Base-by-base conservation (phyloP, 345 rosid species). In the Corymbia maculata region DNA sequence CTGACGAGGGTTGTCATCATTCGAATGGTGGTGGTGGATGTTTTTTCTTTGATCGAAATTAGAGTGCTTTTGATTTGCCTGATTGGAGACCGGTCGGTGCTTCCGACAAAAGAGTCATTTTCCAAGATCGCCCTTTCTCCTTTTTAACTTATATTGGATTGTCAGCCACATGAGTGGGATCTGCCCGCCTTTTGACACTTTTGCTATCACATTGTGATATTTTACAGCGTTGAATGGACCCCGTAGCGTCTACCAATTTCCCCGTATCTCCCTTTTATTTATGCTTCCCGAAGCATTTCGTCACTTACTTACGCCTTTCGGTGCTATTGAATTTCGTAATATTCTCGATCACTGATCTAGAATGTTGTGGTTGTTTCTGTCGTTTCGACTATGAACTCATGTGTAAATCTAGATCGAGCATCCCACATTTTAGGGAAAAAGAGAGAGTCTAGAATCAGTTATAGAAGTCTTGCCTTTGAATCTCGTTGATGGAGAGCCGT, bases 1-100 rank as follows among this genome's bases (percentile, higher is more conserved):
- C 30, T n/a, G 8, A 9, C 2, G 32, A 8, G 3, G 1, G n/a
- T n/a, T 9, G 79, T 16, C 44, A 4, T 68, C 0, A 32, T 8
- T 4, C 6, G 1, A 32, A 24, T 16, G 45, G 45, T 5, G 47
- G 47, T 19, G 22, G 82, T 10, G 28, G 22, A 21, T 55, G 36
- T 26, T 8, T 75, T 36, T 9, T 75, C 82, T 75, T 75, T 21
- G 3, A 68, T 68, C 45, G 22, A 32, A 8, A 16, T 68, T 9
- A 15, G 32, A 32, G 7, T 70, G 7, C 82, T 9, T 36, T 32
- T 5, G 4, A 42, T 75, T 70, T 47, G 80, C 24, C 36, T 70
- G 80, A 47, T 70, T 47, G 45, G 47, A 47, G 17, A 1, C 15
- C 0, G 79, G 16, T 15, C 49, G 26, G 2, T 6, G 49, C 82